Percentiles rank a stretch among this genome's conserved stretches.
phyloP scores from a whole-genome alignment of 257 asterid genomes.

The Prunella vulgaris region DNA sequence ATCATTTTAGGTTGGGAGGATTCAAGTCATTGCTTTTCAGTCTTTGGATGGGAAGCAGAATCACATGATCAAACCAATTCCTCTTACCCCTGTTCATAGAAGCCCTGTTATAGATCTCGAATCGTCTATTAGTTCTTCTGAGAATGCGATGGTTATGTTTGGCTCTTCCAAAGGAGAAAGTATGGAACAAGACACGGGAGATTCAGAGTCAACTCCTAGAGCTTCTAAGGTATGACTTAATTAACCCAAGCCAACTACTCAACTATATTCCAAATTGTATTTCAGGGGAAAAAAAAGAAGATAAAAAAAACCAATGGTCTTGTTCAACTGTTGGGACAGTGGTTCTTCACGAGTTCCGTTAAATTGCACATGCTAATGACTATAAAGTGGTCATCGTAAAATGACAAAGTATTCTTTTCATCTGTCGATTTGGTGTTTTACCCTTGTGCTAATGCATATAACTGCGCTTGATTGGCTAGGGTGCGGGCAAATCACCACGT shows the following conservation, averaged over 20 bases:
- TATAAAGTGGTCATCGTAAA: no score
- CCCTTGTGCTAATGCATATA: constrained; percentile 20
- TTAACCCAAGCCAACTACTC: no score
- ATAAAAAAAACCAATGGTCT: no score
- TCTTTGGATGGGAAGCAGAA: constrained; percentile 94
- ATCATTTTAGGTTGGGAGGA: constrained; percentile 79
- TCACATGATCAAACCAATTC: constrained; percentile 51
- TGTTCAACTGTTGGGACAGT: no score
- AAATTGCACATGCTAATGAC: no score
- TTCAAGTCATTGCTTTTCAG: constrained; percentile 94
- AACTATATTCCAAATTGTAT: background rate
- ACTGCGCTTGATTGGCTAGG: constrained; percentile 52
- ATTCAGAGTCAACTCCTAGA: constrained; percentile 42
- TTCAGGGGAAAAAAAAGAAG: background rate
- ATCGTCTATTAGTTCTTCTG: constrained; percentile 70
- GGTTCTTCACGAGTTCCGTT: no score
- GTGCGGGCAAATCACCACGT: constrained; percentile 56
- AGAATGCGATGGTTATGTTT: constrained; percentile 31
- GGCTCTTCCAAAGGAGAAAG: constrained; percentile 47
- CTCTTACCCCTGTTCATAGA: constrained; percentile 52
- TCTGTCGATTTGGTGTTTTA: constrained; percentile 7
- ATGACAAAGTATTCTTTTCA: no score
- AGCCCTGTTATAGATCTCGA: constrained; percentile 58
- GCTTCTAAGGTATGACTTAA: constrained; percentile 52
- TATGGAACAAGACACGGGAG: constrained; percentile 72